Percentiles rank a stretch among this genome's conserved stretches.
phyloP scores from a whole-genome alignment of 1,139 yeast genomes.

The Candida sojae region DNA sequence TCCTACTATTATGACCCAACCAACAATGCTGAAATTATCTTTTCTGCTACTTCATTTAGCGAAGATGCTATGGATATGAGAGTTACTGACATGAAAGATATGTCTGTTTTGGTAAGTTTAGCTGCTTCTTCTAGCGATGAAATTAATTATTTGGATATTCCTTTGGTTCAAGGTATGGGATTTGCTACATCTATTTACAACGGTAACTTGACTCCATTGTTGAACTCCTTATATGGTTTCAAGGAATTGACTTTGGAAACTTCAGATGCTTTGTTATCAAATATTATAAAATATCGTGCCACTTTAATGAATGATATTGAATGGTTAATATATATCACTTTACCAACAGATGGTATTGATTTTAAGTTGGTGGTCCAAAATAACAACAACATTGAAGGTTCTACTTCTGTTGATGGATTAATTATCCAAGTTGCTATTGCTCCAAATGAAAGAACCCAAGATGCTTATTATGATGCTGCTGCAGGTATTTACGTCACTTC shows the following conservation, averaged over 20 bases:
- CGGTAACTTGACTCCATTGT: conserved; percentile 52
- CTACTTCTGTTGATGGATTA: conserved; percentile 45
- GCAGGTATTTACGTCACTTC: conserved; percentile 49
- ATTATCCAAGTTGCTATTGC: conserved; percentile 52
- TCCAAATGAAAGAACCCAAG: conserved; percentile 33
- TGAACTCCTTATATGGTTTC: conserved; percentile 59
- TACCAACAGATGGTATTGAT: conserved; percentile 43
- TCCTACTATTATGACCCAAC: conserved; percentile 58
- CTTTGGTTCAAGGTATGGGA: conserved; percentile 78
- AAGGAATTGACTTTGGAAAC: conserved; percentile 45
- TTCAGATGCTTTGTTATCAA: conserved; percentile 40
- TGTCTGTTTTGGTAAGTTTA: conserved; percentile 57
- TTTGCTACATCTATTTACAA: conserved; percentile 65
- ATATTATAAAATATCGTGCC: conserved; percentile 58
- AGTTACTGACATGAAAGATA: conserved; percentile 51
- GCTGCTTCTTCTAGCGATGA: conserved; percentile 26
- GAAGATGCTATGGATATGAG: conserved; percentile 34
- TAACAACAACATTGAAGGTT: conserved; percentile 54
- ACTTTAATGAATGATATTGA: conserved; percentile 45
- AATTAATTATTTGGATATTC: conserved; percentile 36
- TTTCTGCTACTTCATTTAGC: conserved; percentile 56
- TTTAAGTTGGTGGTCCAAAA: conserved; percentile 46
- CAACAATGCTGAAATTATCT: conserved; percentile 50
- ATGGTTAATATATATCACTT: conserved; percentile 42
- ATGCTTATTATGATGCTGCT: conserved; percentile 50